Conservation (phyloP, 73 alveolate genomes). For the Blepharisma japonicum region DNA sequence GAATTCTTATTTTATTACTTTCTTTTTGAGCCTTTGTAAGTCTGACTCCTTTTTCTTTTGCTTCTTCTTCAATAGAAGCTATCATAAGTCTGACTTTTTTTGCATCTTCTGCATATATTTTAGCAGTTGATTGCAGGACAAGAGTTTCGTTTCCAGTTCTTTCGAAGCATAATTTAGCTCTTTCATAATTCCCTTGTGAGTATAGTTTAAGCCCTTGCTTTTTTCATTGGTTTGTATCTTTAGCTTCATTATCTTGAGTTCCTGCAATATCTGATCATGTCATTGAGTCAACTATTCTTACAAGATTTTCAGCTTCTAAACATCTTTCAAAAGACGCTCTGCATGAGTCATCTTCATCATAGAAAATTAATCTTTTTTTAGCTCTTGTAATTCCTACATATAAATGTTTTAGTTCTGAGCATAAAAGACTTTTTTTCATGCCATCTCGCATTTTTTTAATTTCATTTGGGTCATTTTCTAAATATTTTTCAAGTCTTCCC, state of each 20-base stretch:
- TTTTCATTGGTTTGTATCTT: conserved; percentile 53
- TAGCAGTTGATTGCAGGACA: conserved; percentile 51
- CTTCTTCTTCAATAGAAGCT: conserved; percentile 36
- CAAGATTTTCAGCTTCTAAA: too few relatives aligned
- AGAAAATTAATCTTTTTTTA: conserved; percentile 67
- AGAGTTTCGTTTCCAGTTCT: conserved; percentile 52
- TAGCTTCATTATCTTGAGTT: too few relatives aligned
- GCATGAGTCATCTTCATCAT: conserved; percentile 67
- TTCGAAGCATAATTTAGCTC: conserved; percentile 67
- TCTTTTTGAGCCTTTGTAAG: too few relatives aligned
- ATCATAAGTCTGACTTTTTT: conserved; percentile 21
- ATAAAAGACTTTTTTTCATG: conserved; percentile 41
- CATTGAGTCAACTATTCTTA: too few relatives aligned
- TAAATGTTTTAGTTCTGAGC: conserved; percentile 73
- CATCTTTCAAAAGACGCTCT: too few relatives aligned
- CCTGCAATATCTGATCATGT: not conserved
- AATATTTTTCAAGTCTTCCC: not conserved
- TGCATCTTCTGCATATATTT: conserved; percentile 59
- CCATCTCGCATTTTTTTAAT: conserved; percentile 30
- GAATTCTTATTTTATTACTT: conserved; percentile 24
- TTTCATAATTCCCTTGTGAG: conserved; percentile 62
- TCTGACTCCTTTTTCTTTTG: conserved; percentile 30
- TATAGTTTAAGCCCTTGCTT: conserved; percentile 66
- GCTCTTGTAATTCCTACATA: conserved; percentile 88
- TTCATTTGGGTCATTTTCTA: conserved; percentile 14